Percentiles rank a stretch among this genome's conserved stretches.
Evolutionary conservation across 2,329 filamentous ascomycete genomes (phyloP).

Genomic region (Cercospora zeina): DNA sequence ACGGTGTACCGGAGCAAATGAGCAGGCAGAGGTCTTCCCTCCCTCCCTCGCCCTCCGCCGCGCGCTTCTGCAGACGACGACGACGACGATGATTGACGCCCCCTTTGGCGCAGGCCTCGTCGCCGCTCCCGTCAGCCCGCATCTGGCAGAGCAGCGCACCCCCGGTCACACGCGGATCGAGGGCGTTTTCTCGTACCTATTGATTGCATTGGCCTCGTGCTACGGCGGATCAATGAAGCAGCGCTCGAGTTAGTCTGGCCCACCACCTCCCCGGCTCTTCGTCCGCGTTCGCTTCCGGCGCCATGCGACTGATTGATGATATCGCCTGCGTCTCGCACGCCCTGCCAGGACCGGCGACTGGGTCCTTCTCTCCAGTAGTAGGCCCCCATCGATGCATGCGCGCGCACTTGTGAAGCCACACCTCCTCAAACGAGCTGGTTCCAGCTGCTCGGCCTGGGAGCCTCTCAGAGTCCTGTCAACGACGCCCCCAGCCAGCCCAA

Average conservation of each 20-base stretch:
- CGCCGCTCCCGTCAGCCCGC: slow-evolving; percentile 11
- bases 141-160: slow-evolving; percentile 16
- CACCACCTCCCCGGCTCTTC: slow-evolving; percentile 17
- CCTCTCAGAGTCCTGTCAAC: slow-evolving; percentile 14
- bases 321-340: slow-evolving; percentile 13
- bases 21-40: slow-evolving; percentile 3
- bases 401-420: slow-evolving; percentile 22
- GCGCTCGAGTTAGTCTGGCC: slow-evolving; percentile 13
- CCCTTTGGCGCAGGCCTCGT: background rate
- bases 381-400: slow-evolving; percentile 13
- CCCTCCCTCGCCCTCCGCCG: slow-evolving; percentile 5
- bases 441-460: slow-evolving; percentile 20
- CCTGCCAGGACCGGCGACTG: slow-evolving; percentile 19
- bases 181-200: slow-evolving; percentile 20
- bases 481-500: slow-evolving; percentile 21
- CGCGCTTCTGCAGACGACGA: background rate
- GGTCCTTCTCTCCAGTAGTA: slow-evolving; percentile 14
- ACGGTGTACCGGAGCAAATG: slow-evolving; percentile 13
- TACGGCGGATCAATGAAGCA: slow-evolving; percentile 12
- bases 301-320: slow-evolving; percentile 14
- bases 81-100: slow-evolving; percentile 1
- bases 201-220: slow-evolving; percentile 19
- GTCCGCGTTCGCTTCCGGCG: slow-evolving; percentile 20
- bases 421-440: slow-evolving; percentile 18
- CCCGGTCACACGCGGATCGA: slow-evolving; percentile 21